phyloP scores from a whole-genome alignment of 1,139 yeast genomes.

The Candida dubliniensis region DNA sequence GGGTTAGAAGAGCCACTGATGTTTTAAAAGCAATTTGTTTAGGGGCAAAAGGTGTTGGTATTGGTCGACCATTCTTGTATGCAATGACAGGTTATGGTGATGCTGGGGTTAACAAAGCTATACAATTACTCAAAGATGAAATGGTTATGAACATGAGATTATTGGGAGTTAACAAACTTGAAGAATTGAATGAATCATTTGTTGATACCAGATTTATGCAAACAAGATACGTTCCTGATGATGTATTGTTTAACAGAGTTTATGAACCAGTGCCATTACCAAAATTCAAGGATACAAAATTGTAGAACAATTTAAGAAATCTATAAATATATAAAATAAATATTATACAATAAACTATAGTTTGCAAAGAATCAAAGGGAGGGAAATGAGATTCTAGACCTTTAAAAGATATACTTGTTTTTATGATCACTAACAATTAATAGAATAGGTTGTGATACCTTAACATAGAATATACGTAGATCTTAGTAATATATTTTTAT shows the following conservation, averaged over 20 bases:
- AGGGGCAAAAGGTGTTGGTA: constrained; percentile 73
- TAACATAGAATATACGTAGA: too few species aligned
- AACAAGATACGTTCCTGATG: constrained; percentile 30
- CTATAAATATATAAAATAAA: neutral
- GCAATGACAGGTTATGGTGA: constrained; percentile 75
- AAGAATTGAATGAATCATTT: constrained; percentile 54
- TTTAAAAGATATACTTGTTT: too few species aligned
- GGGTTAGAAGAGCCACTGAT: constrained; percentile 71
- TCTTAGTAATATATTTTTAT: too few species aligned
- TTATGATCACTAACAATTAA: too few species aligned
- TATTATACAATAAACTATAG: neutral
- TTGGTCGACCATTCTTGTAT: constrained; percentile 71
- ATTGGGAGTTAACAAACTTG: constrained; percentile 69
- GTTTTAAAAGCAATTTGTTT: constrained; percentile 63
- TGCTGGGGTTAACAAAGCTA: constrained; percentile 76
- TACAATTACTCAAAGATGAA: constrained; percentile 77
- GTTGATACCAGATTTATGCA: constrained; percentile 28
- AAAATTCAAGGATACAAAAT: constrained; percentile 29
- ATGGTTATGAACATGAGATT: constrained; percentile 85
- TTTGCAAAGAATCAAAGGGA: too few species aligned
- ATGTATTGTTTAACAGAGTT: constrained; percentile 35
- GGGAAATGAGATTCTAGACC: too few species aligned
- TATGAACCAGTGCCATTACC: constrained; percentile 42
- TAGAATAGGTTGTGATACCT: too few species aligned
- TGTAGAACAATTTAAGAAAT: constrained; percentile 14